A percentile compares a stretch with the other conserved stretches of the same genome.
Conservation (phyloP, 257 asterid genomes). For the Misopates orontium region DNA sequence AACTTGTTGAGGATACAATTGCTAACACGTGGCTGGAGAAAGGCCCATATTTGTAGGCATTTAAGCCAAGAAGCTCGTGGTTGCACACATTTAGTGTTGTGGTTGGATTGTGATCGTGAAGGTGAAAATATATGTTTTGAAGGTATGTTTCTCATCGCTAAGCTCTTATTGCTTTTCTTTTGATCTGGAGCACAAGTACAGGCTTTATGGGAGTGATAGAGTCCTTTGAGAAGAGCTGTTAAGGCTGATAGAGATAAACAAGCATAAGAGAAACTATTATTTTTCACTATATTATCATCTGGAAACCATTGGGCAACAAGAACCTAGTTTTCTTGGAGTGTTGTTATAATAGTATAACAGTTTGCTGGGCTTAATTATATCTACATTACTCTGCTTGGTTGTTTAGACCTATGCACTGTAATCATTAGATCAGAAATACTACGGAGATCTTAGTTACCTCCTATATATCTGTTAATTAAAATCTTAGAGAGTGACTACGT, state of each 20-base stretch:
- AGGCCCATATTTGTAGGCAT: constrained; percentile 96
- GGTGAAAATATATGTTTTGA: constrained; percentile 98
- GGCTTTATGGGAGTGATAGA: constrained; percentile 20
- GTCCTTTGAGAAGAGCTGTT: no score
- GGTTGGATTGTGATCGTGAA: constrained; percentile 98
- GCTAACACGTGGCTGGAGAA: constrained; percentile 42
- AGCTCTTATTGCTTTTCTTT: constrained; percentile 11
- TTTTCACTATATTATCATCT: not conserved
- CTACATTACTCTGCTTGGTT: constrained; percentile 19
- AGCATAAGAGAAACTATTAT: not conserved
- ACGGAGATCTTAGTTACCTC: not conserved
- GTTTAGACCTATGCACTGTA: constrained; percentile 7
- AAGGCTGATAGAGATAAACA: no score
- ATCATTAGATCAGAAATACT: constrained; percentile 9
- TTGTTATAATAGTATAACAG: not conserved
- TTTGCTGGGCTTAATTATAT: constrained; percentile 7
- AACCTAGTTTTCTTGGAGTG: not conserved
- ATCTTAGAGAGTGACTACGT: no score
- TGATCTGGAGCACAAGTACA: not conserved
- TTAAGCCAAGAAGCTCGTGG: constrained; percentile 89
- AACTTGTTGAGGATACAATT: constrained; percentile 20
- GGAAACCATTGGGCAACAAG: not conserved
- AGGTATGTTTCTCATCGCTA: constrained; percentile 48
- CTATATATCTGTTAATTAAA: constrained; percentile 7
- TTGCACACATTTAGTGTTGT: constrained; percentile 71